Evolutionary conservation across 306 rosid species (phyloP).

Genomic region (Benincasa hispida): DNA sequence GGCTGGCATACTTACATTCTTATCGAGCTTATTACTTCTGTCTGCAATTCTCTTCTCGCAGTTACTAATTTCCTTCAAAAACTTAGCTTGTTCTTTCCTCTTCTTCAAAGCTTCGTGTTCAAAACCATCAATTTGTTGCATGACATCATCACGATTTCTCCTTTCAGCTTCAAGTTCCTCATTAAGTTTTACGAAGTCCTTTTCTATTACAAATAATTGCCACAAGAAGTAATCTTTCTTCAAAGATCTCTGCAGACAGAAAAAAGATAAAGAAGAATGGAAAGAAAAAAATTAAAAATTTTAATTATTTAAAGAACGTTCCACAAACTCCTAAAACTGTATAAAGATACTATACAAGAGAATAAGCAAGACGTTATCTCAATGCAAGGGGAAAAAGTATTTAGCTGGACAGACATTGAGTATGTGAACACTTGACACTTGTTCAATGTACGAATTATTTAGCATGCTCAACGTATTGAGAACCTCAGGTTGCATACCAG

Average conservation of each 20-base stretch:
- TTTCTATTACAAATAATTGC: slow-evolving; percentile 74
- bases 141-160: slow-evolving; percentile 48
- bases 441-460: neutral
- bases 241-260: slow-evolving; percentile 54
- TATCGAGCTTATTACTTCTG: slow-evolving; percentile 75
- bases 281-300: neutral
- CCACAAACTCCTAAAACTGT: neutral
- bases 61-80: slow-evolving; percentile 56
- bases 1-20: slow-evolving; percentile 44
- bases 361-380: neutral
- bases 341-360: neutral
- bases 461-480: neutral
- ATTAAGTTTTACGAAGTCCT: slow-evolving; percentile 46
- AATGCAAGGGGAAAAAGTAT: neutral
- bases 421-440: neutral
- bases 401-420: neutral
- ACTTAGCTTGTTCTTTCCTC: slow-evolving; percentile 79
- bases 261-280: neutral
- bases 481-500: slow-evolving; percentile 35
- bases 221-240: slow-evolving; percentile 82
- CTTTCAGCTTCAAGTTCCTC: slow-evolving; percentile 70
- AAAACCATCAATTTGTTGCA: slow-evolving; percentile 54
- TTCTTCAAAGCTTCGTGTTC: slow-evolving; percentile 62
- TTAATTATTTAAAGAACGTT: neutral
- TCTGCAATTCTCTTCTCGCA: slow-evolving; percentile 71